Conservation (phyloP, 2,329 filamentous ascomycete genomes). For the Fusarium heterosporum region DNA sequence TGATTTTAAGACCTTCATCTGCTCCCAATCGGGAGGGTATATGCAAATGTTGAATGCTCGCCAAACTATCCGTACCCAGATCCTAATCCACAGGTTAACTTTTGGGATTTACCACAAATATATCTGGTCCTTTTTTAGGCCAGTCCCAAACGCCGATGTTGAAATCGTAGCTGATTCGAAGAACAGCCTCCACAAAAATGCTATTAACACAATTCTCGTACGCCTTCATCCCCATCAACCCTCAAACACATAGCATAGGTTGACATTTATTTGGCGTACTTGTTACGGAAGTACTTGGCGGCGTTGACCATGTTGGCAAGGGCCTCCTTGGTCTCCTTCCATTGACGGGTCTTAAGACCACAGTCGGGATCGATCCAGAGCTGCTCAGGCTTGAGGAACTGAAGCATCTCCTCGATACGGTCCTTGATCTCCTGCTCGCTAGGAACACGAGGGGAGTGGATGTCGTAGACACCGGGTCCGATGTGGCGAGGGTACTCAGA, state of each 20-base stretch:
- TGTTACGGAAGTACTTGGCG: constrained; percentile 94
- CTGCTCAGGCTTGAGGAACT: constrained; percentile 97
- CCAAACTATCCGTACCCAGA: constrained; percentile 48
- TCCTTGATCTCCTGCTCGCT: constrained; percentile 98
- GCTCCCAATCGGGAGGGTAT: constrained; percentile 51
- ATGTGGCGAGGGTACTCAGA: constrained; percentile 98
- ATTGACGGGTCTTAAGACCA: constrained; percentile 98
- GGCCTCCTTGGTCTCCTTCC: constrained; percentile 98
- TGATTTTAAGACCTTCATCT: constrained; percentile 47
- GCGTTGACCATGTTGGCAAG: constrained; percentile 97
- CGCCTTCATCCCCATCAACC: constrained; percentile 39
- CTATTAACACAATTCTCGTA: constrained; percentile 49
- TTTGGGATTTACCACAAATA: constrained; percentile 54
- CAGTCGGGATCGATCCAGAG: constrained; percentile 99
- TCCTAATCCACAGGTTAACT: constrained; percentile 51
- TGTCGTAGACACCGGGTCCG: constrained; percentile 99
- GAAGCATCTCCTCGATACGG: constrained; percentile 97
- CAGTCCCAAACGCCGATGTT: constrained; percentile 67
- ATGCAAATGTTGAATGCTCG: constrained; percentile 58
- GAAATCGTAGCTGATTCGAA: constrained; percentile 63
- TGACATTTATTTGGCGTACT: constrained; percentile 73
- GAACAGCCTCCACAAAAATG: constrained; percentile 53
- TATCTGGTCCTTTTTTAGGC: constrained; percentile 52
- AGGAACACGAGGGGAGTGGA: constrained; percentile 98
- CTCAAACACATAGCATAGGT: constrained; percentile 31